Evolutionary conservation across 306 rosid genomes (phyloP), one percentile per base, ranked within the genome.

Genomic region (Cyclanthera cordifolia): DNA sequence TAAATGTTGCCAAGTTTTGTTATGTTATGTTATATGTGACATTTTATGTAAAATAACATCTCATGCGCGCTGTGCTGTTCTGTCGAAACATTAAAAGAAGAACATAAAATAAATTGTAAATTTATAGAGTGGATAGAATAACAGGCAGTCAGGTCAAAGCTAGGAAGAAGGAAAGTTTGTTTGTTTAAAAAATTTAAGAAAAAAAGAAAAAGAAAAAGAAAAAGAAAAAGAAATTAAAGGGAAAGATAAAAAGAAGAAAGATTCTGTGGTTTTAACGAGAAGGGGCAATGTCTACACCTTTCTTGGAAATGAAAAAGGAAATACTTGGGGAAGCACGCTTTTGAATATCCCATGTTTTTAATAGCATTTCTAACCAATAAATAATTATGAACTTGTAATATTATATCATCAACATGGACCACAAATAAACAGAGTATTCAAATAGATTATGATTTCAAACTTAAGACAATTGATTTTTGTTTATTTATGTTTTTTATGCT

Each of bases 291-390:
- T 74, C 69, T 73, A 79, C 63, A 28, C 84, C 75, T 85, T 88
- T 88, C 85, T 90, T 79, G 99, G 99, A 78, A 94, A 90, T 94
- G 99, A 82, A 88, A 90, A 85, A 82, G 72, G 57, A 82, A 79
- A 76, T 54, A 50, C 72, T 85, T 83, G 80, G 85, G 83, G 63
- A n/a, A n/a, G n/a, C n/a, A n/a, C n/a, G n/a, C n/a, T n/a, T n/a
- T n/a, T n/a, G n/a, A n/a, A n/a, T n/a, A n/a, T n/a, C n/a, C n/a
- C n/a, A n/a, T n/a, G n/a, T n/a, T n/a, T n/a, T n/a, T n/a, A n/a
- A 27, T 14, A 28, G 2, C 20, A 17, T 47, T 47, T 47, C 14
- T 45, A 34, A 32, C 37, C 1, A 32, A 0, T 0, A 43, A 45
- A 12, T 11, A 45, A 45, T 45, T 45, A 12, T 45, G 16, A 45